Base-by-base conservation (phyloP, 306 rosid species). In the Vigna reflexopilosa region DNA sequence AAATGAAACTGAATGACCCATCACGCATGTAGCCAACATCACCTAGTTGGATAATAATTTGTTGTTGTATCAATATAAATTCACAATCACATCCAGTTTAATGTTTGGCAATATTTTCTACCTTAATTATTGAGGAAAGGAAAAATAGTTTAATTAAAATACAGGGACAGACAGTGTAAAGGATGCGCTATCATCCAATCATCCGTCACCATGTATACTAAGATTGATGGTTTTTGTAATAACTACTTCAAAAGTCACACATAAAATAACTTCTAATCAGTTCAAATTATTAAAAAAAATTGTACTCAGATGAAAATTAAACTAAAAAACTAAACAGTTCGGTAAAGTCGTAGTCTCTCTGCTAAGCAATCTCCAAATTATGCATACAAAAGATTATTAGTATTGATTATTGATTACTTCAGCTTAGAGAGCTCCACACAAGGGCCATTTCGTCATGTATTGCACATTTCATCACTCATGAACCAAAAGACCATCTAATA, bases 21-120 rank as follows among this genome's bases (percentile, higher is more conserved):
- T 10, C 13, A 44, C 11, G 14, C 14, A 44, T 44, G 48, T 44
- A 44, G 14, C 49, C 49, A 11, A 44, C 4, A 4, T 10, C 49
- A 44, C 50, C 50, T 11, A 45, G 50, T 45, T 0, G 50, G 50
- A 45, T 45, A 12, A 45, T 11, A 3, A 2, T 4, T 15, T 14
- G 7, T 49, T 49, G 19, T 49, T 15, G 16, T 4, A 49, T 47
- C 16, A 49, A 5, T 14, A 51, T 51, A 7, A 24, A 17, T 44
- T 72, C 42, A 40, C 51, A 20, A 40, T 72, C 20, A 72, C 62
- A n/a, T 3, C 62, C 12, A 22, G 11, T 50, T 26, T 19, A 13
- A 62, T 50, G 65, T 28, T 55, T 48, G 24, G 42, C 42, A 61
- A 61, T 61, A 61, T 14, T 58, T 58, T 30, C 42, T 61, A 17